A percentile compares a stretch with the other conserved stretches of the same genome.
phyloP scores from a whole-genome alignment of 257 asterid genomes.

The Solanum virginianum region DNA sequence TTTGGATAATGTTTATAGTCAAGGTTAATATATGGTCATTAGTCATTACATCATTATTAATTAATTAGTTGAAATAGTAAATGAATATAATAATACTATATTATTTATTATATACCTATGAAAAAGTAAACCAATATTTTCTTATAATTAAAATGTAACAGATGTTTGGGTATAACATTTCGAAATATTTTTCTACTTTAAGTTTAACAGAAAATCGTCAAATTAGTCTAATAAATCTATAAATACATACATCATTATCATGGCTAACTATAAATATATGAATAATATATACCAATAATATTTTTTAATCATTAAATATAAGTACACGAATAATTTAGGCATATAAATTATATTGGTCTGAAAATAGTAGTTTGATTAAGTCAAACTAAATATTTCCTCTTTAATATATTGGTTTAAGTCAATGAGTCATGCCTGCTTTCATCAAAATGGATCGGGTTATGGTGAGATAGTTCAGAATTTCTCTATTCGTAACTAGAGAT shows the following conservation, averaged over 20 bases:
- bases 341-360: background rate
- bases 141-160: background rate
- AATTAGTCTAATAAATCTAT: background rate
- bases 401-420: background rate
- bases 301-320: background rate
- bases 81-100: background rate
- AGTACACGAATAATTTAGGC: background rate
- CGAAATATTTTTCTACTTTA: background rate
- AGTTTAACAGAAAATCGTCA: background rate
- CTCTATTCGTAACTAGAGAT: fast-evolving
- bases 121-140: background rate
- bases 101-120: background rate
- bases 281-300: background rate
- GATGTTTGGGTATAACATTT: background rate
- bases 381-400: background rate
- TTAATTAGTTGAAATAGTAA: background rate
- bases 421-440: background rate
- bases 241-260: background rate
- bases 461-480: background rate
- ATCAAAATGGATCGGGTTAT: fast-evolving
- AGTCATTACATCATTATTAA: background rate
- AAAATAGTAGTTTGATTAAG: slow-evolving; percentile 7
- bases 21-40: no score
- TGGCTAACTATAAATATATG: background rate
- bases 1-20: no score